Evolutionary conservation across 495 filamentous ascomycete genomes (phyloP), one percentile per base, ranked within the genome.

Genomic region (Neurospora sublineolata): DNA sequence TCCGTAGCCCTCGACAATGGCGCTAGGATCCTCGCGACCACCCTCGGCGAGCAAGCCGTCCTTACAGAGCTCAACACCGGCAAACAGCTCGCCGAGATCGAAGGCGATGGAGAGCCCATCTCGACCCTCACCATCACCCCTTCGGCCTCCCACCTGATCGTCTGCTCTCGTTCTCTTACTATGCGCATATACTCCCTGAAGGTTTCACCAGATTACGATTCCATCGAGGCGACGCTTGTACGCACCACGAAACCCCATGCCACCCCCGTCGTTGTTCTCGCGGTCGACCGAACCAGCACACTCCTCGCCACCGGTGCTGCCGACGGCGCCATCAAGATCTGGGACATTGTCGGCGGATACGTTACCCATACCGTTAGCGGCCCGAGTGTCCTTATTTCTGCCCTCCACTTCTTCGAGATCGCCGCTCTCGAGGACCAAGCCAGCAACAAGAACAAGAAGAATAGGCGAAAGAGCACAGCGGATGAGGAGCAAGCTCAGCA

Each of bases 341-440:
- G 93, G 93, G 96, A 99, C 82, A 94, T 99, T 42, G 82, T 86
- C 71, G 93, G 92, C 20, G 96, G 95, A 16, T 98, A 89, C 79
- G 88, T 93, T 36, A 99, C 95, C 18, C 95, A 99, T 80, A 97
- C 93, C 3, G 94, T 99, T 79, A 90, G 93, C 74, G 95, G 94
- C 18, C 94, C 94, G 71, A 90, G 92, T 74, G 93, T 95, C 7
- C 87, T 98, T 41, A 87, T 99, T 30, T 97, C 95, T 7, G 92
- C 95, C 7, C 84, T 98, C 33, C 89, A 89, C 76, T 99, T 99
- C 79, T 99, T 97, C 79, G 89, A 97, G 77, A 84, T 92, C 14
- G 84, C 86, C 36, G 83, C 77, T 1, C 76, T 80, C 1, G 77
- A 77, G 23, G 80, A 81, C 8, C 73, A 60, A 18, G 36, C 40